phyloP scores from a whole-genome alignment of 768 basidiomycete genomes.

The Suillus variegatus region DNA sequence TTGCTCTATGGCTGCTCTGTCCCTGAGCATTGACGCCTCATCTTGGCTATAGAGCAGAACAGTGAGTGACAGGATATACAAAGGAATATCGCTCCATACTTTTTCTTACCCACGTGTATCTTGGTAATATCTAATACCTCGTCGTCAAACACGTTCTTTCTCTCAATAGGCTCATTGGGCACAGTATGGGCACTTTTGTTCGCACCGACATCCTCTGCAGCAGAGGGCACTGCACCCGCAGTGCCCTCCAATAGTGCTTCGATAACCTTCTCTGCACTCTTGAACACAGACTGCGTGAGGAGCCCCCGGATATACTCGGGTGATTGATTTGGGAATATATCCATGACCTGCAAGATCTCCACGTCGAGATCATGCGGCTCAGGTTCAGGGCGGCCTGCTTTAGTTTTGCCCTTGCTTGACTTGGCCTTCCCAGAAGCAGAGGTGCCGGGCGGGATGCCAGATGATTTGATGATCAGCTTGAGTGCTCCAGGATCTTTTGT shows the following conservation, averaged over 20 bases:
- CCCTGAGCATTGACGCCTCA: conserved; percentile 46
- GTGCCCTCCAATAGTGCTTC: conserved; percentile 77
- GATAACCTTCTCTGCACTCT: conserved; percentile 62
- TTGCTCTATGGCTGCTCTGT: conserved; percentile 61
- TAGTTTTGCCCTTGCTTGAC: conserved; percentile 44
- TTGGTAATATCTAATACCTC: conserved; percentile 64
- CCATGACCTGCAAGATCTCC: conserved; percentile 69
- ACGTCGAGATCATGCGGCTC: conserved; percentile 46
- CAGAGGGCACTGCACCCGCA: conserved; percentile 44
- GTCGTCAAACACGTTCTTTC: conserved; percentile 77
- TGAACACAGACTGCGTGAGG: conserved; percentile 47
- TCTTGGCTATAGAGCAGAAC: conserved; percentile 41
- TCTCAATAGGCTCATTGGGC: conserved; percentile 34
- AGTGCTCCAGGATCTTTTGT: conserved; percentile 55
- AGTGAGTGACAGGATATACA: conserved; percentile 10
- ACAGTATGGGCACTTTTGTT: not conserved
- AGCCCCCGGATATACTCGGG: conserved; percentile 59
- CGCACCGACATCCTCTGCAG: conserved; percentile 17
- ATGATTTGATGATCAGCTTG: conserved; percentile 63
- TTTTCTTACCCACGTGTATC: conserved; percentile 67
- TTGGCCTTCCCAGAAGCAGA: conserved; percentile 36
- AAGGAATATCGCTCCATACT: conserved; percentile 36
- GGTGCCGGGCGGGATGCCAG: conserved; percentile 44
- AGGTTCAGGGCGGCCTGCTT: conserved; percentile 22
- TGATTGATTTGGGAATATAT: conserved; percentile 68